A percentile compares a stretch with the other conserved stretches of the same genome.
Evolutionary conservation across 371 early-diverging fungal genomes (phyloP).

Genomic region (Blyttiomyces sp.): DNA sequence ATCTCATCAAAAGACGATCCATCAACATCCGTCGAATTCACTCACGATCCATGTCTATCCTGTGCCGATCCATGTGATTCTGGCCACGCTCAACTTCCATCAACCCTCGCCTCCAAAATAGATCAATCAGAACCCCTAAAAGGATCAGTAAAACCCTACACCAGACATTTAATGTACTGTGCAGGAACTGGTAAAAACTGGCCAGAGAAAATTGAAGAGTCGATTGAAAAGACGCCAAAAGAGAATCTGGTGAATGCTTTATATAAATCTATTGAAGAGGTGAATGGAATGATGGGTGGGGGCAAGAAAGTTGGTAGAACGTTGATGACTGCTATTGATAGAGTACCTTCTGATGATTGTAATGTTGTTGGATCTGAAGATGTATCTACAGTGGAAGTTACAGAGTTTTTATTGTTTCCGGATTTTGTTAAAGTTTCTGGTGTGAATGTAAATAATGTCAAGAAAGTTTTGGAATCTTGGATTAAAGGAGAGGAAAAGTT

Average conservation of each 20-base stretch:
- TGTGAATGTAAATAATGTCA: background rate
- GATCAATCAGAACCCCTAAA: conserved; percentile 51
- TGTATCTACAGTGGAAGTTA: background rate
- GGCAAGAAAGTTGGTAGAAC: conserved; percentile 9
- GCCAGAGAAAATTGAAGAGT: conserved; percentile 57
- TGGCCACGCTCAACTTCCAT: conserved; percentile 59
- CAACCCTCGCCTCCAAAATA: conserved; percentile 54
- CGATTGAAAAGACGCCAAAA: conserved; percentile 29
- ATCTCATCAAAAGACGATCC: no score
- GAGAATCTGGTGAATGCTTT: conserved; percentile 21
- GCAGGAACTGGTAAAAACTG: conserved; percentile 64
- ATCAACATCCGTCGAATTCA: no score
- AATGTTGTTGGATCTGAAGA: conserved; percentile 2
- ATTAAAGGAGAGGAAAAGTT: background rate
- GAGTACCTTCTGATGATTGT: background rate
- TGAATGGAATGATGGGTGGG: background rate
- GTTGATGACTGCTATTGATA: conserved; percentile 14
- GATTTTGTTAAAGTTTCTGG: conserved; percentile 9
- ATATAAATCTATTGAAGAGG: background rate
- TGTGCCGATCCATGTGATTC: conserved; percentile 33
- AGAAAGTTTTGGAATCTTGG: background rate
- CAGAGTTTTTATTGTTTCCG: conserved; percentile 18
- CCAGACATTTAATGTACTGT: conserved; percentile 65
- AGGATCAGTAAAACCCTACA: conserved; percentile 69
- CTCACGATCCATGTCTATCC: conserved; percentile 11